Evolutionary conservation across 2,329 filamentous ascomycete genomes (phyloP), one percentile per base, ranked within the genome.

Genomic region (Botrytis hyacinthi): DNA sequence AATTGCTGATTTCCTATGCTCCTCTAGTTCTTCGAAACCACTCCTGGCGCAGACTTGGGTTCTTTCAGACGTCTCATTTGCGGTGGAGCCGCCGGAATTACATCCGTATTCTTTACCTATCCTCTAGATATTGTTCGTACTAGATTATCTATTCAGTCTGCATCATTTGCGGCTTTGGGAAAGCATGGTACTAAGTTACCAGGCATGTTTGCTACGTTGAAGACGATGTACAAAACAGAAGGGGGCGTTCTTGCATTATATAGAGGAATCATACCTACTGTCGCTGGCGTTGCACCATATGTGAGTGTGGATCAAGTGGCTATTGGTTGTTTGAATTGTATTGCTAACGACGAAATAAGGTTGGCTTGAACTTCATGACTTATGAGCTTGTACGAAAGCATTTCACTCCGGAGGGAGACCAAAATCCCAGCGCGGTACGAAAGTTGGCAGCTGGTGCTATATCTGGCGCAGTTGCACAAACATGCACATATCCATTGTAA

Each of bases 351-450:
- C 37, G 18, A 51, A 51, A 40, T 16, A 59, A 94, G 91, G 92
- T 99, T 75, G 96, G 96, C 57, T 86, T 99, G 72, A 99, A 99
- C 82, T 99, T 99, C 83, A 98, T 98, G 94, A 94, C 93, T 9
- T 99, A 99, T 83, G 96, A 99, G 83, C 92, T 92, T 67, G 91
- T 95, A 74, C 91, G 96, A 75, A 90, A 91, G 79, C 91, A 92
- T 78, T 87, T 99, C 77, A 99, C 96, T 0, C 92, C 91, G 1
- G 93, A 97, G 70, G 96, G 96, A 62, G 91, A 97, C 76, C 88
- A 92, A 80, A 93, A 97, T 77, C 96, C 96, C 0, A 90, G 86
- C 75, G 89, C 93, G 1, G 82, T 89, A 71, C 90, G 95, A 71
- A 99, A 98, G 81, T 86, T 99, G 60, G 87, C 91, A 42, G 95